Evolutionary conservation across 1,284 basidiomycete species (phyloP).

Genomic region (Irpex sp.): DNA sequence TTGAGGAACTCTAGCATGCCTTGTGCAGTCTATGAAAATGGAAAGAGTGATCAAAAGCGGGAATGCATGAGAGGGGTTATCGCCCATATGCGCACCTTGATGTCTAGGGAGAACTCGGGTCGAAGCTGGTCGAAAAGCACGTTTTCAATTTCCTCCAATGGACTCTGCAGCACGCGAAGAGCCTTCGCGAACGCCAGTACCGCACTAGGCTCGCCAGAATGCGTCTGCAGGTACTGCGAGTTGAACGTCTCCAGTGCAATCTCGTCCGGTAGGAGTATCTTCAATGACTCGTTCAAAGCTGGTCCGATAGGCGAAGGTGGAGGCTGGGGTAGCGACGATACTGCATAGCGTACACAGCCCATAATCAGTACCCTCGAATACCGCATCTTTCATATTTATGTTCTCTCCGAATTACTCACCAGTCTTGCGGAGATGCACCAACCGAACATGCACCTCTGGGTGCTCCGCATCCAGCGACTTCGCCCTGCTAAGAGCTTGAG

Average conservation of each 20-base stretch:
- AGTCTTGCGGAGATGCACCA: constrained; percentile 60
- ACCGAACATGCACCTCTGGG: constrained; percentile 69
- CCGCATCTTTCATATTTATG: no score
- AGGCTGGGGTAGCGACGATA: constrained; percentile 36
- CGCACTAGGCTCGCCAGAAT: constrained; percentile 45
- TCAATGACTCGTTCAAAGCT: constrained; percentile 42
- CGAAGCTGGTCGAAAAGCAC: constrained; percentile 50
- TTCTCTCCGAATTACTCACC: constrained; percentile 33
- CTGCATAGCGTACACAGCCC: constrained; percentile 24
- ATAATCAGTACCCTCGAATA: no score
- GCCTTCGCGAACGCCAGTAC: constrained; percentile 63
- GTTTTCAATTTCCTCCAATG: constrained; percentile 56
- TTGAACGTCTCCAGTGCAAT: constrained; percentile 66
- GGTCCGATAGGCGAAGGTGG: constrained; percentile 41
- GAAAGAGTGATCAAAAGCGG: background rate
- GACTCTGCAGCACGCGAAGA: constrained; percentile 40
- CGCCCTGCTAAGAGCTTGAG: constrained; percentile 65
- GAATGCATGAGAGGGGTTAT: background rate
- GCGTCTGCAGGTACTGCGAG: constrained; percentile 69
- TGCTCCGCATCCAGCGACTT: constrained; percentile 52
- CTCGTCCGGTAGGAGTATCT: constrained; percentile 52
- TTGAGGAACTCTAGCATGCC: constrained; percentile 44
- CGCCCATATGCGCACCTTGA: constrained; percentile 44
- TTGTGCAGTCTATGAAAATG: constrained; percentile 40
- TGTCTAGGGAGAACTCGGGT: constrained; percentile 40